phyloP scores from a whole-genome alignment of 2,329 filamentous ascomycete species.

The Colletotrichum lupini region DNA sequence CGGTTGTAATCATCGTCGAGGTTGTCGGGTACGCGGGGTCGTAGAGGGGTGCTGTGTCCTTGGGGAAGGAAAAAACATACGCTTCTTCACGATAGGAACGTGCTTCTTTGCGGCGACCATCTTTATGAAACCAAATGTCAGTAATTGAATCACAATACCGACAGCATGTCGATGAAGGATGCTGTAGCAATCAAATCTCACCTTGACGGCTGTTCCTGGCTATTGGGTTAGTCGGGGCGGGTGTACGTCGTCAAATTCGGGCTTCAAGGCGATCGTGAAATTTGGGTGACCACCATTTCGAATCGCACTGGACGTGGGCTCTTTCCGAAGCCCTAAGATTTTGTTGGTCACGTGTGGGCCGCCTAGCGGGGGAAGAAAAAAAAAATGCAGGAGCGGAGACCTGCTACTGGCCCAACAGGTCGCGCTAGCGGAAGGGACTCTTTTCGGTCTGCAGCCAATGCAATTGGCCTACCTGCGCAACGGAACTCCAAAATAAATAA shows the following conservation, averaged over 20 bases:
- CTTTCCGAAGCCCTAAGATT: conserved; percentile 2
- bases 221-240: conserved; percentile 44
- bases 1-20: not conserved
- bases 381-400: not conserved
- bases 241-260: conserved; percentile 21
- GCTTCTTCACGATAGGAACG: conserved; percentile 99
- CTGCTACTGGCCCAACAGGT: not conserved
- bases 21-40: conserved; percentile 23
- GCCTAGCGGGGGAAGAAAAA: not conserved
- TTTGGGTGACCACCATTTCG: not conserved
- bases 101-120: conserved; percentile 99
- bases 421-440: not conserved
- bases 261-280: not conserved
- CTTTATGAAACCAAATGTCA: conserved; percentile 59
- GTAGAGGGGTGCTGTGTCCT: conserved; percentile 26
- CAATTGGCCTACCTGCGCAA: too few species aligned
- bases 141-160: conserved; percentile 34
- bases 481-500: not conserved
- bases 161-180: conserved; percentile 24
- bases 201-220: conserved; percentile 55
- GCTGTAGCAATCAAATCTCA: conserved; percentile 40
- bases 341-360: conserved; percentile 18
- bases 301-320: not conserved
- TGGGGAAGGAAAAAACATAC: conserved; percentile 70
- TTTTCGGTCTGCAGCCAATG: not conserved